A percentile compares a stretch with the other conserved stretches of the same genome.
Conservation (phyloP, 306 rosid genomes). For the Trifolium pratense region DNA sequence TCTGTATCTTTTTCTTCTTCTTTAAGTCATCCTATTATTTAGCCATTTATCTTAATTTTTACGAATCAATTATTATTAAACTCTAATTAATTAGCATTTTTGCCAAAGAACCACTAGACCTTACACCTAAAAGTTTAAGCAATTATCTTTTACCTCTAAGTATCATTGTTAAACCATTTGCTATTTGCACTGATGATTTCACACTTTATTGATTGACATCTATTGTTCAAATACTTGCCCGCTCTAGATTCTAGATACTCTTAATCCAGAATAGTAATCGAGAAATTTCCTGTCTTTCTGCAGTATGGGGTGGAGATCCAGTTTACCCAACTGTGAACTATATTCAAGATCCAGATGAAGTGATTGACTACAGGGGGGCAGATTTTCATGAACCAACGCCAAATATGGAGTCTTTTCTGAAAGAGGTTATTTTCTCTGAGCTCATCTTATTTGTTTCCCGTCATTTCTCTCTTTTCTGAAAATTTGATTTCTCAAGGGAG, state of each 20-base stretch:
- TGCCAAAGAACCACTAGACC: conserved; percentile 22
- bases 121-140: conserved; percentile 14
- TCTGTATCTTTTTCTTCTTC: background rate
- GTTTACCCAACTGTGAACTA: conserved; percentile 96
- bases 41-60: conserved; percentile 6
- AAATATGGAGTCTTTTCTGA: conserved; percentile 70
- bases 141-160: conserved; percentile 1
- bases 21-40: conserved; percentile 31
- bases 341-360: conserved; percentile 90
- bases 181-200: conserved; percentile 21
- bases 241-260: background rate
- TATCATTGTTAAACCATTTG: conserved; percentile 30
- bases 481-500: conserved; percentile 36
- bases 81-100: conserved; percentile 25
- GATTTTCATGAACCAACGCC: conserved; percentile 97
- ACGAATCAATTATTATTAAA: conserved; percentile 4
- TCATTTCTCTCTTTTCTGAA: conserved; percentile 8
- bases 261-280: conserved; percentile 27
- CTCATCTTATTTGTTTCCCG: conserved; percentile 22
- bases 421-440: conserved; percentile 64
- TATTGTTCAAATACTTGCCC: conserved; percentile 13
- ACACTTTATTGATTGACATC: conserved; percentile 28
- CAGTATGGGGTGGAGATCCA: conserved; percentile 99
- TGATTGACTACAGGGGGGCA: conserved; percentile 86
- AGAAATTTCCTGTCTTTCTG: conserved; percentile 46